Evolutionary conservation across 1,139 yeast species (phyloP), one percentile per base, ranked within the genome.

Genomic region (Yamadazyma blattariae): DNA sequence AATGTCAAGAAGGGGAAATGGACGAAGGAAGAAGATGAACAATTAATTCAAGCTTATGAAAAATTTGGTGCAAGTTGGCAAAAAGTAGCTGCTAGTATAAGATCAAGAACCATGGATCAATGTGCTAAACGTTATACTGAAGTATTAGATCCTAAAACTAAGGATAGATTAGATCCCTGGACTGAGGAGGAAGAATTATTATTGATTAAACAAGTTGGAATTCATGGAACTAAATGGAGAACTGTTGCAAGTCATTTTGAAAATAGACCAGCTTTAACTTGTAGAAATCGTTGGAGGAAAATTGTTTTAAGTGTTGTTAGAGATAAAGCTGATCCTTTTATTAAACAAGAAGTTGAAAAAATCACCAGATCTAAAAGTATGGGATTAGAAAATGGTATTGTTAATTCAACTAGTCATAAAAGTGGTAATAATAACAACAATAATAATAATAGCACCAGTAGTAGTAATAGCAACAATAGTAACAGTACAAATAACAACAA

Each of bases 71-170:
- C 96, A 0, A 74, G 81, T 27, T 90, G 97, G 97, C 86, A 85
- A 43, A 81, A 82, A 46, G 90, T 90, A 7, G 80, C 96, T 0
- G 63, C 71, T 34, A 81, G 76, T 35, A 84, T 89, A 10, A 74
- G 78, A 2, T 95, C 96, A 3, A 68, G 97, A 50, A 90, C 96
- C 1, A 96, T 89, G 54, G 97, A 89, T 57, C 97, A 90, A 61
- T 90, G 97, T 62, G 88, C 96, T 2, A 90, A 90, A 52, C 64
- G 97, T 46, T 90, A 88, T 56, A 79, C 83, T 15, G 97, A 90
- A 51, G 96, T 89, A 2, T 61, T 90, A 39, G 95, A 87, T 48
- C 97, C 97, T 2, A 73, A 61, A 47, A 82, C 92, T 4, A 79
- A 81, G 40, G 89, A 85, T 47, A 64, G 97, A 35, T 65, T 88